Evolutionary conservation across 140 eudicot species (phyloP).

Genomic region (Senecio squalidus): DNA sequence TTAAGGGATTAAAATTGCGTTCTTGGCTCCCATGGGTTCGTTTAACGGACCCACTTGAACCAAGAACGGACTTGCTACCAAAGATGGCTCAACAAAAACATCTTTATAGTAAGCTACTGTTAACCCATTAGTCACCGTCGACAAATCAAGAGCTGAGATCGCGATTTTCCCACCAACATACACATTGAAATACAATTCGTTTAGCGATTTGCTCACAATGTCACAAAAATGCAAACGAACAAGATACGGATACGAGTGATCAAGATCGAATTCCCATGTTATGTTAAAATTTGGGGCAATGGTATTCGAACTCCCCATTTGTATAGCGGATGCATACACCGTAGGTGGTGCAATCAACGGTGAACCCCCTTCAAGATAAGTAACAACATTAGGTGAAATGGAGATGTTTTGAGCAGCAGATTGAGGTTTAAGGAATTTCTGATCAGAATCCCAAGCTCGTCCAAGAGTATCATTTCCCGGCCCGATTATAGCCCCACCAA

Average conservation of each 20-base stretch:
- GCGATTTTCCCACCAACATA: constrained; percentile 54
- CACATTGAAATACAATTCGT: constrained; percentile 68
- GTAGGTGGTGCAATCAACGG: constrained; percentile 65
- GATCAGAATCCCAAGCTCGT: constrained; percentile 55
- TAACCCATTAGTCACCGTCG: constrained; percentile 39
- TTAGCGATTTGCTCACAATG: constrained; percentile 55
- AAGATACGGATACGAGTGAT: constrained; percentile 37
- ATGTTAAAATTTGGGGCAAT: constrained; percentile 51
- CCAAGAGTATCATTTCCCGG: constrained; percentile 60
- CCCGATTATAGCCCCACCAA: constrained; percentile 43
- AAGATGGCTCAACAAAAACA: constrained; percentile 53
- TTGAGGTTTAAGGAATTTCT: constrained; percentile 27
- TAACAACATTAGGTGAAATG: constrained; percentile 36
- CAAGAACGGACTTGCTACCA: no score
- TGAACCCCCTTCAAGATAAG: constrained; percentile 52
- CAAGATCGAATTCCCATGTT: constrained; percentile 58
- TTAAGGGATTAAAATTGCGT: no score
- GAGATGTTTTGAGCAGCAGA: constrained; percentile 27
- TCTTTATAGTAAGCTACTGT: constrained; percentile 55
- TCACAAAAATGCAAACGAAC: constrained; percentile 74
- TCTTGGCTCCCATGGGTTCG: no score
- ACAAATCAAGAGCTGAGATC: constrained; percentile 48
- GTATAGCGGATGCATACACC: constrained; percentile 59
- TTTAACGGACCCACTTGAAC: no score
- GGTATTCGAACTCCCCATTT: constrained; percentile 52